These are phyloP conservation scores for Caloboletus firmus DNA, from an alignment of 1,284 basidiomycete genomes.

Conservation along the genomic window DNA sequence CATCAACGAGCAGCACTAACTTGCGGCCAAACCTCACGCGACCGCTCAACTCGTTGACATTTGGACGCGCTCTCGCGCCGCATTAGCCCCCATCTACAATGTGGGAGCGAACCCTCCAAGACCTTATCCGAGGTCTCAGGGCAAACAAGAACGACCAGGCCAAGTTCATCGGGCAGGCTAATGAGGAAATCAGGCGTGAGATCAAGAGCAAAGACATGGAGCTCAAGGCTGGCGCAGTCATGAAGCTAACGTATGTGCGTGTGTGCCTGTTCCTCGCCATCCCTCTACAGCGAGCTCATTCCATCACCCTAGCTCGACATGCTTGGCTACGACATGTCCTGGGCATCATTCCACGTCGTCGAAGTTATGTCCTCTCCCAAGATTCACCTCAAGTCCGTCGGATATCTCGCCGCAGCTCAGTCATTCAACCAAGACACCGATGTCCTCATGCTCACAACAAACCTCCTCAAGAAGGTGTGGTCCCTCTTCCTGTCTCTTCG, in stretches of 20 bases:
- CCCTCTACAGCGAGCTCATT: constrained; percentile 7
- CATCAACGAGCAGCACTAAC: no score
- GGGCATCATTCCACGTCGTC: constrained; percentile 92
- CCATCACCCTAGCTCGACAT: constrained; percentile 73
- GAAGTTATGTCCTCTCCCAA: constrained; percentile 96
- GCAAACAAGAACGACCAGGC: constrained; percentile 83
- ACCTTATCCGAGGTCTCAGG: constrained; percentile 87
- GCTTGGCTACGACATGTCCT: constrained; percentile 88
- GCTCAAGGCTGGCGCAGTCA: constrained; percentile 90
- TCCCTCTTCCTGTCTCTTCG: not conserved
- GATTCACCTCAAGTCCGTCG: constrained; percentile 92
- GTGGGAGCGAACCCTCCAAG: constrained; percentile 93
- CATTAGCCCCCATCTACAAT: constrained; percentile 41
- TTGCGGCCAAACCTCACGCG: no score
- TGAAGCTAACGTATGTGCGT: constrained; percentile 94
- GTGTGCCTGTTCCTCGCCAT: constrained; percentile 35
- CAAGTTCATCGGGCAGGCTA: constrained; percentile 78
- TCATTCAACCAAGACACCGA: constrained; percentile 95
- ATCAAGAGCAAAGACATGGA: constrained; percentile 95
- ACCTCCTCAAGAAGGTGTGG: constrained; percentile 93
- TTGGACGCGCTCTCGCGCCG: not conserved
- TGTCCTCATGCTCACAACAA: constrained; percentile 96
- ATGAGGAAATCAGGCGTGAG: constrained; percentile 89
- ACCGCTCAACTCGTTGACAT: not conserved
- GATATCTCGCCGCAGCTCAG: constrained; percentile 92